phyloP scores from a whole-genome alignment of 345 rosid species.

The Brassica juncea region DNA sequence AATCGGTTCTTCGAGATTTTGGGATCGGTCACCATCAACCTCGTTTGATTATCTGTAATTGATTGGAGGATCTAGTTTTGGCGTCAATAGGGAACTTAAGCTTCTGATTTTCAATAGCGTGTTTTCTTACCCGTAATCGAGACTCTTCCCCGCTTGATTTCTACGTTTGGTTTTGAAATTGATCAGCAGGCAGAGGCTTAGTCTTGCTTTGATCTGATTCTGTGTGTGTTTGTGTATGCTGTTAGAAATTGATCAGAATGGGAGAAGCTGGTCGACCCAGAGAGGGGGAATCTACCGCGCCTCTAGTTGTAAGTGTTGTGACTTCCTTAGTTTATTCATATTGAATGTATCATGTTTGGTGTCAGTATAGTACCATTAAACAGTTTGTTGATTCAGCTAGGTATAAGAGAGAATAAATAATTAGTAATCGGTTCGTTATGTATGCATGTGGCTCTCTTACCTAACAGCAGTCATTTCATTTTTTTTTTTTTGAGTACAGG shows the following conservation, averaged over 20 bases:
- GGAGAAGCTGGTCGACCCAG: slow-evolving; percentile 45
- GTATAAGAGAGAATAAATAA: background rate
- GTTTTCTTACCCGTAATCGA: slow-evolving; percentile 14
- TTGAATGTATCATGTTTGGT: background rate
- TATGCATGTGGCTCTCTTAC: slow-evolving; percentile 1
- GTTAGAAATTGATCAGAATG: slow-evolving; percentile 44
- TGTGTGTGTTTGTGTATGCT: slow-evolving; percentile 20
- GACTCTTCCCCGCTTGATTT: slow-evolving; percentile 14
- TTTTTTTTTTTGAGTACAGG: slow-evolving; percentile 12
- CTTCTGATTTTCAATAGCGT: background rate
- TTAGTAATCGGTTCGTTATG: slow-evolving; percentile 6
- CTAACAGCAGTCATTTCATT: slow-evolving; percentile 2
- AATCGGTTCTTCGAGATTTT: slow-evolving; percentile 21
- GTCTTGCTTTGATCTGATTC: background rate
- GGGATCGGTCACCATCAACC: slow-evolving; percentile 1
- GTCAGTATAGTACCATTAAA: background rate
- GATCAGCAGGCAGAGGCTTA: background rate
- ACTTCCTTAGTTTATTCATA: slow-evolving; percentile 5
- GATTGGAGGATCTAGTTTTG: background rate
- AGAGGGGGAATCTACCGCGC: slow-evolving; percentile 37
- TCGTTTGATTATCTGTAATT: background rate
- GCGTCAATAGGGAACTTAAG: background rate
- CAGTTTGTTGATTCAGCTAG: background rate
- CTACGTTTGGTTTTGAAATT: background rate
- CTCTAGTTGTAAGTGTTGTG: slow-evolving; percentile 43